phyloP scores from a whole-genome alignment of 306 rosid genomes.

The Albizia julibrissin region DNA sequence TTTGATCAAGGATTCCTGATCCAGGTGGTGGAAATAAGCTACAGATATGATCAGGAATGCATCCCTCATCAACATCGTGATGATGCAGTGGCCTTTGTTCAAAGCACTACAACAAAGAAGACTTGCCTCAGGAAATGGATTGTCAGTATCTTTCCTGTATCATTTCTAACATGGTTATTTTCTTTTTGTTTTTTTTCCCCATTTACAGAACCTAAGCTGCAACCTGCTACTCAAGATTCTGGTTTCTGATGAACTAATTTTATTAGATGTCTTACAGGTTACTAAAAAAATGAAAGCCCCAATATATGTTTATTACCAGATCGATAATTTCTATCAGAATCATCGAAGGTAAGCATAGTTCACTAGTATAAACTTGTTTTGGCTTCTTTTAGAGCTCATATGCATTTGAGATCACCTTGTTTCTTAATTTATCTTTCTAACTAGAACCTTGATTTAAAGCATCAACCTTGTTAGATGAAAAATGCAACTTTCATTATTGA shows the following conservation, averaged over 20 bases:
- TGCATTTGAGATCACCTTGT: background rate
- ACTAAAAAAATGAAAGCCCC: constrained; percentile 75
- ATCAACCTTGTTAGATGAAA: background rate
- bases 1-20: constrained; percentile 24
- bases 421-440: background rate
- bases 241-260: constrained; percentile 3
- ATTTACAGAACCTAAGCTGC: background rate
- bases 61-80: constrained; percentile 42
- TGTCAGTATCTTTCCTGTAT: constrained; percentile 50
- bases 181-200: constrained; percentile 14
- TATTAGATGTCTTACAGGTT: constrained; percentile 52
- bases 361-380: background rate
- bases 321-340: constrained; percentile 83
- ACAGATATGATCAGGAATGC: constrained; percentile 61
- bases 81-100: constrained; percentile 47
- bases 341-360: constrained; percentile 69
- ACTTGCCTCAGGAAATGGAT: constrained; percentile 59
- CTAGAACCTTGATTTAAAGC: background rate
- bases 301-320: constrained; percentile 72
- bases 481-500: background rate
- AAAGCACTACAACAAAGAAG: constrained; percentile 58
- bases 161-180: background rate
- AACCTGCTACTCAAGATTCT: background rate
- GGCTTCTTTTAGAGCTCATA: background rate
- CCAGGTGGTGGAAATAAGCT: constrained; percentile 69